phyloP scores from a whole-genome alignment of 2,329 filamentous ascomycete genomes.

The Diaporthe nobilis region DNA sequence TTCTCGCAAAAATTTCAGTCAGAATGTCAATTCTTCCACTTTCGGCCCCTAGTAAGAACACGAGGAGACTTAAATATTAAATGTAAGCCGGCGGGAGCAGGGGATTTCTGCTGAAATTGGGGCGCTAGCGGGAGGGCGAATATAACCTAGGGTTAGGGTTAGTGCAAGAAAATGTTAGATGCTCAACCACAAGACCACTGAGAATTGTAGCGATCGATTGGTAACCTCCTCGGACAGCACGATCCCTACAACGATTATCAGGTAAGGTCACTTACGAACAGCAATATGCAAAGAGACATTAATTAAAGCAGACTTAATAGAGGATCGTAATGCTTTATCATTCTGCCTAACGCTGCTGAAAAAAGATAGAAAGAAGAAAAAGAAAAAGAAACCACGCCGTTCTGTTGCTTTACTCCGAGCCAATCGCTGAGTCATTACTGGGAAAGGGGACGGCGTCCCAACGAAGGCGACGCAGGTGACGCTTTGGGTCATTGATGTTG shows the following conservation, averaged over 20 bases:
- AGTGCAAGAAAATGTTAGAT: no score
- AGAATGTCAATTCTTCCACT: neutral
- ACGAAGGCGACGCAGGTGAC: neutral
- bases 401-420: no score
- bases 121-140: neutral
- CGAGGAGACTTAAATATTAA: neutral
- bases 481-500: neutral
- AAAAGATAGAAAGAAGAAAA: neutral
- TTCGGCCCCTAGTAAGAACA: neutral
- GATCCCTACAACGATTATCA: no score
- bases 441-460: neutral
- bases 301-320: neutral
- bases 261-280: no score
- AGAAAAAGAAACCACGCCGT: neutral
- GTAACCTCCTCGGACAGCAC: no score
- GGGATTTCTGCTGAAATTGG: neutral
- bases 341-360: neutral
- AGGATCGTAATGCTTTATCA: neutral
- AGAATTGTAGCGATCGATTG: no score
- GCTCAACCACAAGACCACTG: no score
- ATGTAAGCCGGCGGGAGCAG: neutral
- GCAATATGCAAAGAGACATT: no score
- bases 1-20: no score
- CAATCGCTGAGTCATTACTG: neutral
- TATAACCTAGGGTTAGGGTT: neutral